These are phyloP conservation scores for Nidularia sp. DNA, from an alignment of 768 basidiomycete genomes.

Conservation along the genomic window DNA sequence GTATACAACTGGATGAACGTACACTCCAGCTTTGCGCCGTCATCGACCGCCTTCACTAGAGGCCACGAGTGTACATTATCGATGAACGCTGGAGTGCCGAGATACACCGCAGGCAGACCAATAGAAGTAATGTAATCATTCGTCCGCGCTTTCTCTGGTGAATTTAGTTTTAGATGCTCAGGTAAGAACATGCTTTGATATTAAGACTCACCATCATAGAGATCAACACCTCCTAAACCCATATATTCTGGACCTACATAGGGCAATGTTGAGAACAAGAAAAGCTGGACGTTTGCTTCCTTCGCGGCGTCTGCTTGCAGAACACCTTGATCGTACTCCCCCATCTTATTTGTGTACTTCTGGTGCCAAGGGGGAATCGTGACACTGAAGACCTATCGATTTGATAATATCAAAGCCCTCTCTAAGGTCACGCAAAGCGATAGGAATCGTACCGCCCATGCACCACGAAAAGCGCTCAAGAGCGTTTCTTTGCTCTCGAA, in stretches of 20 bases:
- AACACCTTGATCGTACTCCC: conserved; percentile 8
- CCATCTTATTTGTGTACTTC: conserved; percentile 4
- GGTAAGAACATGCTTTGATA: neutral
- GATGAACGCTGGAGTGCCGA: conserved; percentile 8
- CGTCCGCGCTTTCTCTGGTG: conserved; percentile 10
- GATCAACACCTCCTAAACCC: conserved; percentile 10
- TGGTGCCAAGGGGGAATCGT: conserved; percentile 11
- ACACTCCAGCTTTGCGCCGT: conserved; percentile 7
- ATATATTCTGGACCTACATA: conserved; percentile 10
- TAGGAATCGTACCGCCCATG: conserved; percentile 3
- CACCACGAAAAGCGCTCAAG: conserved; percentile 6
- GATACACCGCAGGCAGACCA: conserved; percentile 7
- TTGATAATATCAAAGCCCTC: too few species aligned
- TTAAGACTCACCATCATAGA: conserved; percentile 7
- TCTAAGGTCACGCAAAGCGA: neutral
- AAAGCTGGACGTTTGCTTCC: conserved; percentile 8
- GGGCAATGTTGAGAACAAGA: conserved; percentile 10
- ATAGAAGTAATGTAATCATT: conserved; percentile 11
- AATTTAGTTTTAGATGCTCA: neutral
- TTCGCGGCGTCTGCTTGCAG: conserved; percentile 10
- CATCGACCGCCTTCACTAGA: conserved; percentile 4
- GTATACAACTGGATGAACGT: neutral
- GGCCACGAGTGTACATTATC: conserved; percentile 11
- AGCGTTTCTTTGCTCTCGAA: conserved; percentile 8
- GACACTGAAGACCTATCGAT: conserved; percentile 7